Percentiles rank a stretch among this genome's conserved stretches.
Conservation (phyloP, 805 yeast species). For the Metahyphopichia silvanorum region DNA sequence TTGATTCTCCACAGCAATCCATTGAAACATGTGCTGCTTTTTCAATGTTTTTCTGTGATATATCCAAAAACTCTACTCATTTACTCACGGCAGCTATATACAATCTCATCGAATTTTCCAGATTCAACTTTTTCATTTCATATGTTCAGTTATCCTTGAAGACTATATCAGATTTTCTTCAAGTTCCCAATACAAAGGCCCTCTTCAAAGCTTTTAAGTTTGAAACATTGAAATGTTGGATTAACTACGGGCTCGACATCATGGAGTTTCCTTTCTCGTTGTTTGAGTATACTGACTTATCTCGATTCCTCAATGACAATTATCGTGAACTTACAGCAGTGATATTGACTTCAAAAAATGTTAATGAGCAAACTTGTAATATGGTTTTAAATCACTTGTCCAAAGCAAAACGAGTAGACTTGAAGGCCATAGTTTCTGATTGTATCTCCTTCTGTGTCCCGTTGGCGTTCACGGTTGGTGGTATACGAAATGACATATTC, state of each 20-base stretch:
- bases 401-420: constrained; percentile 10
- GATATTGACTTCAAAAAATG: constrained; percentile 16
- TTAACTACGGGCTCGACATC: constrained; percentile 25
- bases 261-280: constrained; percentile 37
- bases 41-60: constrained; percentile 26
- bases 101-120: constrained; percentile 41
- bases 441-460: constrained; percentile 41
- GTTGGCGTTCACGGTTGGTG: constrained; percentile 38
- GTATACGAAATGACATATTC: constrained; percentile 32
- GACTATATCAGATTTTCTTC: constrained; percentile 15
- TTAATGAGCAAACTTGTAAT: constrained; percentile 1
- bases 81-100: constrained; percentile 33
- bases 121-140: constrained; percentile 22
- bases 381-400: constrained; percentile 11
- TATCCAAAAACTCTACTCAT: constrained; percentile 28
- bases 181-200: constrained; percentile 6
- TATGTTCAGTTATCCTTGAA: constrained; percentile 26
- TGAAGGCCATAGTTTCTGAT: constrained; percentile 20
- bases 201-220: constrained; percentile 29
- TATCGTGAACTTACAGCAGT: constrained; percentile 39
- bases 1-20: constrained; percentile 33
- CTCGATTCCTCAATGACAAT: constrained; percentile 30
- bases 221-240: constrained; percentile 44
- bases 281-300: constrained; percentile 30
- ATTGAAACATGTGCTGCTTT: constrained; percentile 38